A percentile compares a stretch with the other conserved stretches of the same genome.
Conservation (phyloP, 2,329 filamentous ascomycete species). For the Dothiorella sarmentorum region DNA sequence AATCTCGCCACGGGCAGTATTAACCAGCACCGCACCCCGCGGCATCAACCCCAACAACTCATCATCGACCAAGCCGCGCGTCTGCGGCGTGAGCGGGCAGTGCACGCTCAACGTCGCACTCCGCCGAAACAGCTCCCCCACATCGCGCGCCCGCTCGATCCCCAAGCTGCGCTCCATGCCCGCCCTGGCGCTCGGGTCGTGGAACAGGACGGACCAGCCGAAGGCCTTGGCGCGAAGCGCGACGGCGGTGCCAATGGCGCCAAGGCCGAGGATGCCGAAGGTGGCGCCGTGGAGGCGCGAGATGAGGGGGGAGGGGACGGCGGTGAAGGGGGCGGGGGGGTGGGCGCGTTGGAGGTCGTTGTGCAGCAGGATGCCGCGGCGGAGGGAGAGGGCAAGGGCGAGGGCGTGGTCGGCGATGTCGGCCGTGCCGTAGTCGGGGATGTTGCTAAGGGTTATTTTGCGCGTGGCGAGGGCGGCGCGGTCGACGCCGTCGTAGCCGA, state of each 20-base stretch:
- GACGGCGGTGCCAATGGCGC: background rate
- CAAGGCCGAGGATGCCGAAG: background rate
- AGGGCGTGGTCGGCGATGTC: background rate
- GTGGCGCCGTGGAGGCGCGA: background rate
- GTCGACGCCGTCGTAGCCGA: background rate
- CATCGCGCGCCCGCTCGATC: background rate
- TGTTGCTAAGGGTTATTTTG: background rate
- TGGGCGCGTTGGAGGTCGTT: background rate
- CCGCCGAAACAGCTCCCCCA: background rate
- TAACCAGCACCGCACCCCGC: constrained; percentile 39
- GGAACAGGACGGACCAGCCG: background rate
- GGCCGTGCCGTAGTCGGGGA: background rate
- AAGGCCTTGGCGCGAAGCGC: background rate
- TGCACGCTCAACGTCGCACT: background rate
- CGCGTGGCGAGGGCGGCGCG: background rate
- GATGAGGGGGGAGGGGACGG: background rate
- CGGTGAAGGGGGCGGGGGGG: background rate
- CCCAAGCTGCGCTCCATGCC: background rate
- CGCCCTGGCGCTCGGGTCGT: background rate
- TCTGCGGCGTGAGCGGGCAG: constrained; percentile 7
- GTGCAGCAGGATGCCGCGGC: background rate
- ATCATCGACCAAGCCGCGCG: constrained; percentile 25
- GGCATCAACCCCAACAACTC: constrained; percentile 40
- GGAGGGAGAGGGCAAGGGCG: background rate
- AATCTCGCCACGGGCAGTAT: constrained; percentile 44